Base-by-base conservation (phyloP, 805 yeast genomes). In the Scheffersomyces amazonensis region DNA sequence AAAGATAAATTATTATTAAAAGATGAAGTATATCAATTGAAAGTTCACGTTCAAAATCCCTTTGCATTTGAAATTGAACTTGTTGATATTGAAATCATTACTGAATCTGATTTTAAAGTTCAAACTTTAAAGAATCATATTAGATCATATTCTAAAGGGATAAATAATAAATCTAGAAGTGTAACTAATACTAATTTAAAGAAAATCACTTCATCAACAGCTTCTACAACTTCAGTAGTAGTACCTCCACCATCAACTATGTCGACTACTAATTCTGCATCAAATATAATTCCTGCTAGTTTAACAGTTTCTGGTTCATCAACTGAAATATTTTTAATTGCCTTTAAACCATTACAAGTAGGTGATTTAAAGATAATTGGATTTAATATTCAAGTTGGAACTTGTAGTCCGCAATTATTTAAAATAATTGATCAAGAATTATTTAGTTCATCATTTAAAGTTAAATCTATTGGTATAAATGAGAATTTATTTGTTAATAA, bases 31-130 rank as follows among this genome's bases (percentile, higher is more conserved):
- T 74, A 77, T 10, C 83, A 79, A 40, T 64, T 85, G 13, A 54
- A 65, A 5, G 62, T 87, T 2, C 62, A 68, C 3, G 51, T 90
- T 7, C 89, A 84, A 52, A 91, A 91, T 54, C 96, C 96, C 7
- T 87, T 79, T 61, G 75, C 76, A 5, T 87, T 87, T 57, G 87
- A 83, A 30, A 63, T 90, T 11, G 81, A 77, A 27, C 62, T 90
- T 4, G 65, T 68, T 15, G 73, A 73, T 21, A 52, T 83, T 3
- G 50, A 62, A 27, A 59, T 83, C 2, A 60, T 57, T 1, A 50
- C 65, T 3, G 62, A 55, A 10, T 58, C 56, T 5, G 50, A 39
- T 5, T 54, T 53, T 3, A 39, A 50, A n/a, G 52, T 64, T 1
- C 60, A 63, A 30, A 66, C 69, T 1, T 34, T 64, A 10, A 46